A percentile compares a stretch with the other conserved stretches of the same genome.
Conservation (phyloP, 306 rosid genomes). For the Ziziphus jujuba region DNA sequence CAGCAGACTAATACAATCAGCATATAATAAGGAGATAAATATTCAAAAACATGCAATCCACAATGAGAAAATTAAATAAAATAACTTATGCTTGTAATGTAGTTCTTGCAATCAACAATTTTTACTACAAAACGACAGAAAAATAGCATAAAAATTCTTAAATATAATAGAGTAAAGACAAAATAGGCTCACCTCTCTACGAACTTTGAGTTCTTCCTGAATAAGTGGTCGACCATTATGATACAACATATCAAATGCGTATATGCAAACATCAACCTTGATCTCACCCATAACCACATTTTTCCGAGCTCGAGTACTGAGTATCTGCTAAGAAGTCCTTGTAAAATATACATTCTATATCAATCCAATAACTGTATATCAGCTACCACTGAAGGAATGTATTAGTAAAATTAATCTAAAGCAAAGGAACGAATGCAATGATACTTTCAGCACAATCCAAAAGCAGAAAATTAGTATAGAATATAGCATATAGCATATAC, state of each 20-base stretch:
- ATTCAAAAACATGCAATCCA: background rate
- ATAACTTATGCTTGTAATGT: no score
- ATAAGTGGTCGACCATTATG: slow-evolving; percentile 78
- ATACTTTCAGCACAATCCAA: background rate
- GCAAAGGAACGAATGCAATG: background rate
- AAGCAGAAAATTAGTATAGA: background rate
- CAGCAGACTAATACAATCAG: background rate
- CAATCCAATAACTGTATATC: slow-evolving; percentile 3
- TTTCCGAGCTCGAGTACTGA: slow-evolving; percentile 92
- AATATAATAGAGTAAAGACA: slow-evolving; percentile 13
- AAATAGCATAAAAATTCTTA: background rate
- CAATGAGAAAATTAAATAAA: background rate
- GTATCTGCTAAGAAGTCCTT: slow-evolving; percentile 55
- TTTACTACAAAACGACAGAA: background rate
- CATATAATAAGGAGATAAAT: background rate
- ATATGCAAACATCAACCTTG: slow-evolving; percentile 80
- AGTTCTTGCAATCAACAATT: background rate
- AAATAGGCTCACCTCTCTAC: slow-evolving; percentile 70
- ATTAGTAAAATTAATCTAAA: background rate
- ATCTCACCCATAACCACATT: slow-evolving; percentile 66
- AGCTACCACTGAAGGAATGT: background rate
- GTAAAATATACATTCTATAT: slow-evolving; percentile 24
- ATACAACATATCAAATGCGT: slow-evolving; percentile 83
- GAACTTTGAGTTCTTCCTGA: slow-evolving; percentile 70
- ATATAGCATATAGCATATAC: no score